A percentile compares a stretch with the other conserved stretches of the same genome.
Conservation (phyloP, 2,329 filamentous ascomycete genomes). For the Metarhizium anisopliae region DNA sequence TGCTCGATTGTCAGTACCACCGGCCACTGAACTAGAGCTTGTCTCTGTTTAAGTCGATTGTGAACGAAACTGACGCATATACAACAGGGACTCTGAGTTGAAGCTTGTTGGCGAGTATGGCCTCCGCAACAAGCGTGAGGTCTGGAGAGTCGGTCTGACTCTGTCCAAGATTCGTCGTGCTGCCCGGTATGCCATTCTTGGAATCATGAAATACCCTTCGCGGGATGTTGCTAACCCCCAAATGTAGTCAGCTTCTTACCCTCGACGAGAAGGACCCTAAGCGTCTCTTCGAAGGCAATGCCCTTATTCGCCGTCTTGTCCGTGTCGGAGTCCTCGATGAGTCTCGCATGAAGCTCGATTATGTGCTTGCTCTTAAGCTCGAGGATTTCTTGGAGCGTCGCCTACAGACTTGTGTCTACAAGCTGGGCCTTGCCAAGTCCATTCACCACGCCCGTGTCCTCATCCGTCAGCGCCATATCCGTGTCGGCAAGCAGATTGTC, state of each 20-base stretch:
- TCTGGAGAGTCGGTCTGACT: conserved; percentile 98
- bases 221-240: conserved; percentile 16
- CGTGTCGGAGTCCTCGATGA: conserved; percentile 99
- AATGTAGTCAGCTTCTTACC: conserved; percentile 88
- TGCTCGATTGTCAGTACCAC: conserved; percentile 97
- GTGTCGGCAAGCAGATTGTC: conserved; percentile 99
- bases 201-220: neutral
- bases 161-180: conserved; percentile 99
- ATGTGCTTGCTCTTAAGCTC: conserved; percentile 97
- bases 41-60: conserved; percentile 93
- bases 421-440: conserved; percentile 99
- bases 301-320: conserved; percentile 98
- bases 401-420: conserved; percentile 99
- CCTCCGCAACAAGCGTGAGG: conserved; percentile 99
- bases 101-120: conserved; percentile 99
- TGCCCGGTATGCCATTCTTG: conserved; percentile 66
- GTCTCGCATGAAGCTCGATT: conserved; percentile 99
- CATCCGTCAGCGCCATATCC: conserved; percentile 99
- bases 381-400: conserved; percentile 99
- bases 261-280: conserved; percentile 99
- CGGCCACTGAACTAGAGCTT: conserved; percentile 98
- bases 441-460: conserved; percentile 99
- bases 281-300: conserved; percentile 99
- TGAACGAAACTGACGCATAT: conserved; percentile 59
- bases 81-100: conserved; percentile 89